Evolutionary conservation across 2,329 filamentous ascomycete genomes (phyloP), one percentile per base, ranked within the genome.

Genomic region (Trichoderma koningiopsis): DNA sequence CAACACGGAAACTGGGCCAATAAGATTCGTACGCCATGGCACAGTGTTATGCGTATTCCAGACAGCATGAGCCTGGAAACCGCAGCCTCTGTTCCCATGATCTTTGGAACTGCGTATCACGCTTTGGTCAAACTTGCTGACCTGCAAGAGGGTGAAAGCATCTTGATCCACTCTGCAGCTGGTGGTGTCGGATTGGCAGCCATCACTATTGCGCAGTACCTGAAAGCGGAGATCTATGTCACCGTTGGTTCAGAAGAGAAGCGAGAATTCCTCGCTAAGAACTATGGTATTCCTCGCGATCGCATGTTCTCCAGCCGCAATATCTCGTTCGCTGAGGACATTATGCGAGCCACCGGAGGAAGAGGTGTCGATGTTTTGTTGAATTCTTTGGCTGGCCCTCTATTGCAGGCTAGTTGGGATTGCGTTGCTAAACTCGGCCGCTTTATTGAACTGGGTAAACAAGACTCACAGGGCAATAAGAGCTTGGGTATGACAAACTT

Each of bases 371-470:
- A 74, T 47, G 69, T 72, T 5, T 37, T 72, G 22, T 22, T 72
- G 43, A 73, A 71, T 57, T 72, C 71, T 16, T 63, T 73, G 57
- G 55, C 29, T 24, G 72, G 72, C 8, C 47, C 70, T 3, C 31
- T 71, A 0, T 63, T 73, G 43, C 62, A 57, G 22, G 56, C 67
- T 13, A 71, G 70, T 19, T 73, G 71, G 71, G 62, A 66, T 3
- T 31, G n/a, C 19, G 57, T 80, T 24, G 77, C 78, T 5, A 72
- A 73, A 0, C 77, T 76, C 56, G 80, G 80, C 3, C 71, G 77
- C 6, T 80, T 82, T 67, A 59, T 82, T 3, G 80, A 82, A 69
- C 76, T 81, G 47, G 77, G 76, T 0, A 78, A 77, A 52, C 74
- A 74, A n/a, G 77, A 79, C 60, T 73, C 78, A 5, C 59, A 71